Percentiles rank a stretch among this genome's conserved stretches.
Evolutionary conservation across 2,329 filamentous ascomycete genomes (phyloP).

Genomic region (Macrophomina tecta): DNA sequence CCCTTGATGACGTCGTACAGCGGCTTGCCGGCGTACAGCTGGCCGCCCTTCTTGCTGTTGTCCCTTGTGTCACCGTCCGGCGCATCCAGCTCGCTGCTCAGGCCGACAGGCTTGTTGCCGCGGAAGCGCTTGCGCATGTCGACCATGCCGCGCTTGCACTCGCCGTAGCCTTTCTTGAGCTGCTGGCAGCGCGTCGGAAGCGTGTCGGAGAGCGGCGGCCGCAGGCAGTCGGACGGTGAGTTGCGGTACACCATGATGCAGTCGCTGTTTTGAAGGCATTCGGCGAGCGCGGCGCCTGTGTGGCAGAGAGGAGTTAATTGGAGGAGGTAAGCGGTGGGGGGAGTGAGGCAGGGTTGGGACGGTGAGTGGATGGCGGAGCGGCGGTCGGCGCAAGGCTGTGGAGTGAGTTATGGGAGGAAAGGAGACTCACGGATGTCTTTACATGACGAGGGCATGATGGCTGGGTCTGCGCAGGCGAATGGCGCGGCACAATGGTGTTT

Average conservation of each 20-base stretch:
- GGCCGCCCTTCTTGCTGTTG: background rate
- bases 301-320: background rate
- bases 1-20: slow-evolving; percentile 21
- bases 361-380: background rate
- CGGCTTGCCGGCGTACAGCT: slow-evolving; percentile 28
- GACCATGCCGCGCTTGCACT: slow-evolving; percentile 95
- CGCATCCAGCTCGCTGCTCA: slow-evolving; percentile 37
- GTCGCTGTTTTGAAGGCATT: slow-evolving; percentile 95
- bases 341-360: background rate
- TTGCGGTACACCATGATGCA: slow-evolving; percentile 94
- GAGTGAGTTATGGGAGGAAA: background rate
- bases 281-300: slow-evolving; percentile 84
- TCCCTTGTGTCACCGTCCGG: slow-evolving; percentile 28
- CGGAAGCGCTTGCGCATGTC: slow-evolving; percentile 99
- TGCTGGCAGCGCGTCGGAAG: slow-evolving; percentile 90
- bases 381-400: background rate
- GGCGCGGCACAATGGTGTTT: background rate
- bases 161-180: slow-evolving; percentile 88
- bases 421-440: slow-evolving; percentile 84
- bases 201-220: slow-evolving; percentile 77
- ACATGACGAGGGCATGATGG: slow-evolving; percentile 87
- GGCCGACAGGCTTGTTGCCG: slow-evolving; percentile 81
- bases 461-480: background rate
- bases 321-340: background rate
- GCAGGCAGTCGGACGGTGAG: slow-evolving; percentile 85